Base-by-base conservation (phyloP, 2,329 filamentous ascomycete genomes). In the Fonsecaea pugnacius region DNA sequence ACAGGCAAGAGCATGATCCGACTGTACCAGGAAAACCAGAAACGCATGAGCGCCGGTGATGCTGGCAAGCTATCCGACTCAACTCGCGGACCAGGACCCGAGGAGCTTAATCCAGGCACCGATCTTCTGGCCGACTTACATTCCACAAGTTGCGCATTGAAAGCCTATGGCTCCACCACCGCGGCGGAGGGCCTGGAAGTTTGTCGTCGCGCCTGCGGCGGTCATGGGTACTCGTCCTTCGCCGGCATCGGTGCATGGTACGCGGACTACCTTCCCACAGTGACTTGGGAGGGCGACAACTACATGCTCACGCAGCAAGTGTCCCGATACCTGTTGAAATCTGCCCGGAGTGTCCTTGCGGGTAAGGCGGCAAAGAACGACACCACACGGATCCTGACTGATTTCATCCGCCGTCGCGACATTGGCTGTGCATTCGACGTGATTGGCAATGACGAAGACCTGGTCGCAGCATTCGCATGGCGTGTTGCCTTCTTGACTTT, bases 291-390 rank as follows among this genome's bases (percentile, higher is more conserved):
- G 74, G 90, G 90, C 51, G 90, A 91, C 78, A 91, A 91, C 80
- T 92, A 90, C 79, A 91, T 92, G 89, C 80, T 92, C 64, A 91
- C 89, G 9, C 90, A 92, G 75, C 90, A 92, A 78, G 89, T 92
- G 2, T 88, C 88, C 2, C 85, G 89, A 63, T 92, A 92, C 52
- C 84, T 92, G 52, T 83, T 92, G 69, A 92, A 92, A 82, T 87
- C 89, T 2, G 89, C 89, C 0, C 87, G 90, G 48, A 83, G 85
- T 1, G 89, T 92, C 0, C 78, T 91, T n/a, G 80, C 83, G 14
- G 87, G 86, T 68, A 85, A 88, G 66, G 82, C 85, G 63, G 78
- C 88, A 52, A 82, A 82, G 69, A 91, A 91, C 73, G 88, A 91
- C 76, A 91, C 88, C 3, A 86, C 86, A 3, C 80, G 80, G 35